Evolutionary conservation across 1,139 yeast genomes (phyloP), one percentile per base, ranked within the genome.

Genomic region (Arxiozyma slooffiae): DNA sequence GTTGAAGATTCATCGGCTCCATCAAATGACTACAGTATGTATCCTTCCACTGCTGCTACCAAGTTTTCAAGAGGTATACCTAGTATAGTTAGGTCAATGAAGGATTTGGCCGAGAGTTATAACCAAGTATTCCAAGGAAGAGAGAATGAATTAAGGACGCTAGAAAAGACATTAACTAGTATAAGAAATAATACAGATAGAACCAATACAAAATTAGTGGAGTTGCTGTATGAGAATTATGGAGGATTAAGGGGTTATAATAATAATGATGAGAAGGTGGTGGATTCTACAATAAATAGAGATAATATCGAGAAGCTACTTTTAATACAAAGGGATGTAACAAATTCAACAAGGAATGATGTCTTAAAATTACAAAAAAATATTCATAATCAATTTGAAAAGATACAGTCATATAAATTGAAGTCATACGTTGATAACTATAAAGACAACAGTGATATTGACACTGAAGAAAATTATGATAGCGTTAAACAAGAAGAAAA

Each of bases 381-480:
- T 47, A 64, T 81, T 47, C 68, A 67, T 30, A 70, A 68, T 52
- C 55, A 76, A 4, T 66, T 80, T 38, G 85, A 80, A 59, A 71
- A 80, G 45, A 70, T 81, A 2, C 89, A 82, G 59, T 76, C 79
- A 1, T 70, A 73, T 46, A 77, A 75, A 47, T 66, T 83, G 41
- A 79, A 79, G 0, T 18, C 21, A 18, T 26, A 30, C 20, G 3
- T 38, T 30, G 40, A 45, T n/a, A 26, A 34, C 17, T 66, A 68
- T 14, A 73, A 73, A 52, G 80, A 37, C 34, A 30, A 22, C 16
- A 45, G 46, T 17, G 42, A 26, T 43, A 36, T 34, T 17, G 34
- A 77, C 52, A 58, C 61, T 24, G 69, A 66, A 47, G 64, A 63
- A 21, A 60, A 36, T 20, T 38, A 21, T 36, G 48, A 48, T 52